Percentiles rank a stretch among this genome's conserved stretches.
Evolutionary conservation across 352 stramenopile genomes (phyloP).

Genomic region (Pythium sukuiense): DNA sequence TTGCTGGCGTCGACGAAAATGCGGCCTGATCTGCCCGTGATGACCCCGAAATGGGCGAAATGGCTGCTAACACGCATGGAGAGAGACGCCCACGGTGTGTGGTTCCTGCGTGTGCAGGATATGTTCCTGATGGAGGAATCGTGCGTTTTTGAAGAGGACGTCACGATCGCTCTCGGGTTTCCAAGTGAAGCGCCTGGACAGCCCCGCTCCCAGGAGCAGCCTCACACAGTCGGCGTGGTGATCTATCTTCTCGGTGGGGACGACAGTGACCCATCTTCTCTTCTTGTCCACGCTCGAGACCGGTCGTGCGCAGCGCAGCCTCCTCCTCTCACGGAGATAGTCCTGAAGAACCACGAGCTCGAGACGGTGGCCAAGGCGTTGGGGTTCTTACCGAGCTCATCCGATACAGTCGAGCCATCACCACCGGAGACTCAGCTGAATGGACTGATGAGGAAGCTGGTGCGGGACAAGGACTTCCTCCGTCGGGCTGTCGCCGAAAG

Average conservation of each 20-base stretch:
- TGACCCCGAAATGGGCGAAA: slow-evolving; percentile 26
- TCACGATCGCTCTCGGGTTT: slow-evolving; percentile 2
- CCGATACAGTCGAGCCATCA: background rate
- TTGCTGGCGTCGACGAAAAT: slow-evolving; percentile 18
- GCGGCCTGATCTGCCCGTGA: slow-evolving; percentile 22
- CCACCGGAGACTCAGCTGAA: background rate
- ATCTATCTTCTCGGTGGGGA: slow-evolving; percentile 22
- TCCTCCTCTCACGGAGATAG: slow-evolving; percentile 11
- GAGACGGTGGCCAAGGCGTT: background rate
- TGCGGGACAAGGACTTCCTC: slow-evolving; percentile 41
- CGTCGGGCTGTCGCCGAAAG: slow-evolving; percentile 29
- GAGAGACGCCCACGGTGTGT: slow-evolving; percentile 18
- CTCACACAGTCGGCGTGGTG: slow-evolving; percentile 12
- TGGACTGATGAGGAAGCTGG: slow-evolving; percentile 22
- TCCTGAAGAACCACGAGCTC: slow-evolving; percentile 16
- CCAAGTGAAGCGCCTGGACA: background rate
- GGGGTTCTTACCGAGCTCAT: background rate
- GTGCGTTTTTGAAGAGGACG: slow-evolving; percentile 22
- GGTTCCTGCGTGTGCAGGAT: slow-evolving; percentile 27
- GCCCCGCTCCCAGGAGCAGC: background rate
- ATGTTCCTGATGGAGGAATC: slow-evolving; percentile 17
- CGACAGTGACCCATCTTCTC: background rate
- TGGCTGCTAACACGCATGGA: slow-evolving; percentile 27
- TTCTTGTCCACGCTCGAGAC: slow-evolving; percentile 26
- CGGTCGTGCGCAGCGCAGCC: background rate